These are phyloP conservation scores for Xanthoconium purpureum DNA, from an alignment of 768 basidiomycete species.

Conservation along the genomic window DNA sequence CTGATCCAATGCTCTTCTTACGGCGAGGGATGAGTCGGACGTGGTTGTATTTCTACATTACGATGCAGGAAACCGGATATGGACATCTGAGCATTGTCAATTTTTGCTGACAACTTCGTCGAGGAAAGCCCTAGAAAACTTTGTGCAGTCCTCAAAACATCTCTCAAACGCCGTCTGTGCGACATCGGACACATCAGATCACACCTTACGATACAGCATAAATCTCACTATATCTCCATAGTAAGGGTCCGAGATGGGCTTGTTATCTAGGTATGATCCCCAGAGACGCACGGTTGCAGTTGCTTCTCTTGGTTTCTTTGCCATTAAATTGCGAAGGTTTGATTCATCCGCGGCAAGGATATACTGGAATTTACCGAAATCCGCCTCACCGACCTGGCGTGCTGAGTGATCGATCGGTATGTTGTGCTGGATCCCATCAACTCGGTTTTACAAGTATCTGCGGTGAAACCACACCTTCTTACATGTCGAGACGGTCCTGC, in stretches of 20 bases:
- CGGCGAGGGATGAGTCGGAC: not conserved
- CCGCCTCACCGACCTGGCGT: slow-evolving; percentile 58
- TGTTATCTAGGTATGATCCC: slow-evolving; percentile 71
- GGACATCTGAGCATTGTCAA: slow-evolving; percentile 1
- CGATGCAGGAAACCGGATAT: not conserved
- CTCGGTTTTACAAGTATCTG: not conserved
- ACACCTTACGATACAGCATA: not conserved
- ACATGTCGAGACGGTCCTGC: slow-evolving; percentile 69
- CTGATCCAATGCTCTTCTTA: slow-evolving; percentile 7
- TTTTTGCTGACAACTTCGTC: slow-evolving; percentile 52
- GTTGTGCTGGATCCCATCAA: slow-evolving; percentile 47
- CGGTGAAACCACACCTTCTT: slow-evolving; percentile 47
- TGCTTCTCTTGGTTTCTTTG: slow-evolving; percentile 48
- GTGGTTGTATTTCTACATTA: slow-evolving; percentile 9
- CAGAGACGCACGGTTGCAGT: slow-evolving; percentile 73
- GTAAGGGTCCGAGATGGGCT: slow-evolving; percentile 82
- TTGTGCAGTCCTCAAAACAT: slow-evolving; percentile 73
- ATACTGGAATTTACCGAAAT: slow-evolving; percentile 76
- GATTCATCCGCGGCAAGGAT: slow-evolving; percentile 82
- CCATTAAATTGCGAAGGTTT: slow-evolving; percentile 63
- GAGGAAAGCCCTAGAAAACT: slow-evolving; percentile 75
- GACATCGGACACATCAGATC: slow-evolving; percentile 1
- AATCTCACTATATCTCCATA: slow-evolving; percentile 62
- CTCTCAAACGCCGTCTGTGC: slow-evolving; percentile 67
- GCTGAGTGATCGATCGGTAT: slow-evolving; percentile 70